phyloP scores from a whole-genome alignment of 2,329 filamentous ascomycete species.

The Paradendryphiella salina region DNA sequence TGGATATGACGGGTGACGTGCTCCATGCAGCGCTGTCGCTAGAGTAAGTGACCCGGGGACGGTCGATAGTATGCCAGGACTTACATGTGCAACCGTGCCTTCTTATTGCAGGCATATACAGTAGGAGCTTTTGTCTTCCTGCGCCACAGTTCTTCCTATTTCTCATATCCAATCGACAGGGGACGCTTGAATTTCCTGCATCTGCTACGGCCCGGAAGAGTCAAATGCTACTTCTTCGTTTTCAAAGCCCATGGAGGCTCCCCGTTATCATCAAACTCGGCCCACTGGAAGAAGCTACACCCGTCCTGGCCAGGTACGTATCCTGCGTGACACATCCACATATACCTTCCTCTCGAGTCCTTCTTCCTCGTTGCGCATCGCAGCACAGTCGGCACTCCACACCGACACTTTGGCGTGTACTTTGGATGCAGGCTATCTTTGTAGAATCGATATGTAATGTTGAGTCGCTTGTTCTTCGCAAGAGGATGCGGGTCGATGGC shows the following conservation, averaged over 20 bases:
- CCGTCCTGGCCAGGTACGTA: conserved; percentile 66
- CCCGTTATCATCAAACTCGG: conserved; percentile 66
- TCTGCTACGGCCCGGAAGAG: neutral
- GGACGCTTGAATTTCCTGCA: neutral
- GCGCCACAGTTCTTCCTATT: too few relatives aligned
- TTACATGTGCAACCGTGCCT: neutral
- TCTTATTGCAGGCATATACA: neutral
- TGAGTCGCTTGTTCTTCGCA: conserved; percentile 79
- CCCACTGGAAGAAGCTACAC: conserved; percentile 41
- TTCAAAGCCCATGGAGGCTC: conserved; percentile 65
- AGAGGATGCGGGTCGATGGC: conserved; percentile 84
- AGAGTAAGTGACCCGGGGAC: too few relatives aligned
- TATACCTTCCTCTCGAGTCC: conserved; percentile 78
- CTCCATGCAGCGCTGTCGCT: too few relatives aligned
- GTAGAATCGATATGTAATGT: conserved; percentile 92
- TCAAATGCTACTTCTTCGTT: neutral
- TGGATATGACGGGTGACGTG: too few relatives aligned
- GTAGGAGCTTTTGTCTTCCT: too few relatives aligned
- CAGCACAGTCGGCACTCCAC: conserved; percentile 68
- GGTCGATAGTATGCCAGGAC: too few relatives aligned
- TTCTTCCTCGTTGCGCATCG: conserved; percentile 78
- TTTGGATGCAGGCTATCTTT: conserved; percentile 74
- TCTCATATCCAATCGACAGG: neutral
- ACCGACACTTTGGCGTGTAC: conserved; percentile 76
- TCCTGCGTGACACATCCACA: conserved; percentile 89